Conservation (phyloP, 352 stramenopile species). For the Phytopythium ostracodes region DNA sequence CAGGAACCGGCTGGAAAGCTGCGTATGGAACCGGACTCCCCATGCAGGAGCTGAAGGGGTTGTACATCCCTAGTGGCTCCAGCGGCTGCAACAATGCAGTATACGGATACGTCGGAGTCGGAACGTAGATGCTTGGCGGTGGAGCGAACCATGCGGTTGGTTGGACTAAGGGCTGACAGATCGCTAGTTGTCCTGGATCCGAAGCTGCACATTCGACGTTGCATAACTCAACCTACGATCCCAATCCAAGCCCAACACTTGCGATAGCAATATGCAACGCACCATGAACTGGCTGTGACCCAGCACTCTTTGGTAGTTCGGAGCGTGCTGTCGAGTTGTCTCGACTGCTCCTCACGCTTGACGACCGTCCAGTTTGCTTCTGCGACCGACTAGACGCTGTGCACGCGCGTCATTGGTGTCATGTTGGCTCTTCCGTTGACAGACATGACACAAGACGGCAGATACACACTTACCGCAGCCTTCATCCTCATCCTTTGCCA, state of each 20-base stretch:
- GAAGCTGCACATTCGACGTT: background rate
- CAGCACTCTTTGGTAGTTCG: constrained; percentile 10
- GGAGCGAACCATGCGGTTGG: background rate
- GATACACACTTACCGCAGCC: background rate
- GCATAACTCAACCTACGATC: background rate
- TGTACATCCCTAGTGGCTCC: background rate
- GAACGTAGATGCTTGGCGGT: background rate
- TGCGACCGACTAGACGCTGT: background rate
- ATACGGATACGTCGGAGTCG: background rate
- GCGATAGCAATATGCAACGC: background rate
- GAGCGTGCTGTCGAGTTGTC: background rate
- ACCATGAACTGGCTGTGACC: background rate
- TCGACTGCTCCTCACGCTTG: constrained; percentile 5
- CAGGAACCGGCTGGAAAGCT: background rate
- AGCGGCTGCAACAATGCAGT: background rate
- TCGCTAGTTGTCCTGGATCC: background rate
- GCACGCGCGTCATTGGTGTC: background rate
- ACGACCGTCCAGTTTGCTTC: background rate
- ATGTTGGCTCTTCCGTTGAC: background rate
- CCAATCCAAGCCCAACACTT: background rate
- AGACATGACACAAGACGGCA: background rate
- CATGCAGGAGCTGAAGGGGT: background rate
- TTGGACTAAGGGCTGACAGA: background rate
- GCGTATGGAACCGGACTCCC: background rate
- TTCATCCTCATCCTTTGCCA: background rate